Evolutionary conservation across 2,329 filamentous ascomycete genomes (phyloP).

Genomic region (Biscogniauxia sp.): DNA sequence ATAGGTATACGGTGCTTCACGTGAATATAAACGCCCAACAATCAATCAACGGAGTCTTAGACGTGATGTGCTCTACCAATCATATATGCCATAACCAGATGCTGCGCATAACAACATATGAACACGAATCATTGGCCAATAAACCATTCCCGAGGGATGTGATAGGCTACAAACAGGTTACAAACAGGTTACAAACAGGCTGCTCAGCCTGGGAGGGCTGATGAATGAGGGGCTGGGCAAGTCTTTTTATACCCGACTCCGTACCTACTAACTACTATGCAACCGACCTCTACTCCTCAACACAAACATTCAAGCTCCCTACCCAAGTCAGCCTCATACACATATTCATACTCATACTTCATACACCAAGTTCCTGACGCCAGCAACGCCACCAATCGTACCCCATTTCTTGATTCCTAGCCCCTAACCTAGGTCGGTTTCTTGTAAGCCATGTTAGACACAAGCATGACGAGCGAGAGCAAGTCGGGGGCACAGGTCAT

Average conservation of each 20-base stretch:
- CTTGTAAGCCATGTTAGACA: background rate
- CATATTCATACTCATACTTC: background rate
- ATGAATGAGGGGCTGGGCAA: background rate
- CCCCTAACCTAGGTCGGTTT: background rate
- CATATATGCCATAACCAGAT: background rate
- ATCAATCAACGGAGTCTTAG: background rate
- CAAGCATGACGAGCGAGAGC: background rate
- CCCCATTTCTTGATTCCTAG: background rate
- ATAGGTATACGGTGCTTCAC: background rate
- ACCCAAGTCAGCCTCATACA: too few species aligned
- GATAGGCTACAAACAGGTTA: background rate
- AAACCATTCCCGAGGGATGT: background rate
- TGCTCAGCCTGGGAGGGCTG: background rate
- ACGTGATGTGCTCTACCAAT: background rate
- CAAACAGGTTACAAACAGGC: background rate
- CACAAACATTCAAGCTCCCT: background rate
- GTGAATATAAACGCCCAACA: background rate
- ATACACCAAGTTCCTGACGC: background rate
- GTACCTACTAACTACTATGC: too few species aligned
- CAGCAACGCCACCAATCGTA: background rate
- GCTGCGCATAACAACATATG: background rate
- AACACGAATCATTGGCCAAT: background rate
- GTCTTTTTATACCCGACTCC: too few species aligned
- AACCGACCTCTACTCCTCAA: background rate
- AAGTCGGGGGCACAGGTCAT: too few species aligned